Evolutionary conservation across 2,329 filamentous ascomycete genomes (phyloP).

Genomic region (Leptographium flavum): DNA sequence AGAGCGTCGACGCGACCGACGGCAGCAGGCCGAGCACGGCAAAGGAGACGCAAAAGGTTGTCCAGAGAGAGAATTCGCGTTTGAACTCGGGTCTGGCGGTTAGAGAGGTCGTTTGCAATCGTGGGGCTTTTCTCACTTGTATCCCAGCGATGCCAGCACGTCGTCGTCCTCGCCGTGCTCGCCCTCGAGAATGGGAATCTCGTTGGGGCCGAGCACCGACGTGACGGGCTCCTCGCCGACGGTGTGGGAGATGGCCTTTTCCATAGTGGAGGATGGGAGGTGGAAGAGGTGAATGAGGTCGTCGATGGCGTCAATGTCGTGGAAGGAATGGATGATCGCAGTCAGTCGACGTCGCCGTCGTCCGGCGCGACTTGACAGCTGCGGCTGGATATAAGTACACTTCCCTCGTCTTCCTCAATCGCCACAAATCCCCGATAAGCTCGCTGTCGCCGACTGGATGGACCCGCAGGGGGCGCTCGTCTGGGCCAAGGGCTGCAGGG

Average conservation of each 20-base stretch:
- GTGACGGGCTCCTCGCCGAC: conserved; percentile 11
- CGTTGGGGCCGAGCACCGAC: conserved; percentile 7
- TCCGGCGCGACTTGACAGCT: no score
- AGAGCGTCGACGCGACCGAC: conserved; percentile 57
- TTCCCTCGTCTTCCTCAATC: neutral
- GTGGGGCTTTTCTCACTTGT: conserved; percentile 15
- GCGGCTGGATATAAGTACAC: neutral
- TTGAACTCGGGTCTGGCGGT: conserved; percentile 27
- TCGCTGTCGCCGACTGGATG: neutral
- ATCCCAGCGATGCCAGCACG: conserved; percentile 44
- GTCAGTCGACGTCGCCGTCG: no score
- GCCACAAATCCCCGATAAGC: neutral
- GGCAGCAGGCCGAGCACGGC: conserved; percentile 58
- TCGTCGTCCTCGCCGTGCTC: conserved; percentile 34
- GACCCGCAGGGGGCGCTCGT: neutral
- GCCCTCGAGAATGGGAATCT: conserved; percentile 8
- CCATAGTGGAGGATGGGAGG: neutral
- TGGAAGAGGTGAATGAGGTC: neutral
- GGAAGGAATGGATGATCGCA: no score
- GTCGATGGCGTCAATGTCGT: no score
- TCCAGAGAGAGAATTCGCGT: conserved; percentile 60
- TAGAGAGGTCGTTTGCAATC: neutral
- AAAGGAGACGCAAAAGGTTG: conserved; percentile 61
- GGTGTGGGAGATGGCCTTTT: neutral
- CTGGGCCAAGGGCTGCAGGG: no score